Conservation (phyloP, 352 stramenopile species). For the Phytophthora litchii region DNA sequence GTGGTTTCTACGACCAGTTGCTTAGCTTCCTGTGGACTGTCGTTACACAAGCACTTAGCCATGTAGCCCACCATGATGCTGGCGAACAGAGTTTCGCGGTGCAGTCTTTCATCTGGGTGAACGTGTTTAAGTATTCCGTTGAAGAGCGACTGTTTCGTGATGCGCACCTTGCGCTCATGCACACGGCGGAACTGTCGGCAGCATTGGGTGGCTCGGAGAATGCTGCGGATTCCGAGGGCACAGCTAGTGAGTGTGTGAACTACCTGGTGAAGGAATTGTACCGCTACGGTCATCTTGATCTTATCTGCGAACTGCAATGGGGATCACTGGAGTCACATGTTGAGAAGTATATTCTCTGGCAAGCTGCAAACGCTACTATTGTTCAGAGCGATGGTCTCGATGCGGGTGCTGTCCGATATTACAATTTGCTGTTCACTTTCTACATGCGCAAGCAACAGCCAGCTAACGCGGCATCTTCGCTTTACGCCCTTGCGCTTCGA, state of each 20-base stretch:
- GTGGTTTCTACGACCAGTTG: slow-evolving; percentile 59
- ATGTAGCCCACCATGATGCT: slow-evolving; percentile 34
- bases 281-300: slow-evolving; percentile 65
- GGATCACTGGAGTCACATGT: slow-evolving; percentile 59
- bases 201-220: slow-evolving; percentile 19
- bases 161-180: slow-evolving; percentile 77
- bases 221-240: slow-evolving; percentile 30
- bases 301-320: slow-evolving; percentile 82
- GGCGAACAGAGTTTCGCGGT: slow-evolving; percentile 42
- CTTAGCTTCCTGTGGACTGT: slow-evolving; percentile 74
- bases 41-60: slow-evolving; percentile 55
- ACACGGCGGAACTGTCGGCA: slow-evolving; percentile 52
- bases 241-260: slow-evolving; percentile 67
- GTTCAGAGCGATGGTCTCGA: slow-evolving; percentile 43
- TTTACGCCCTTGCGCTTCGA: slow-evolving; percentile 62
- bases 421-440: slow-evolving; percentile 77
- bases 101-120: slow-evolving; percentile 83
- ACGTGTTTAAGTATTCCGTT: slow-evolving; percentile 84
- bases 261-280: slow-evolving; percentile 79
- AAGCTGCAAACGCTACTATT: slow-evolving; percentile 72
- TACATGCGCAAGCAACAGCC: slow-evolving; percentile 69
- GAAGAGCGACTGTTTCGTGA: slow-evolving; percentile 67
- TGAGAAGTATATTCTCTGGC: slow-evolving; percentile 76
- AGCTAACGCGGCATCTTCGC: slow-evolving; percentile 60
- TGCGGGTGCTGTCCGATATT: slow-evolving; percentile 51